Conservation (phyloP, 2,329 filamentous ascomycete genomes). For the Cyclaneusma minus region DNA sequence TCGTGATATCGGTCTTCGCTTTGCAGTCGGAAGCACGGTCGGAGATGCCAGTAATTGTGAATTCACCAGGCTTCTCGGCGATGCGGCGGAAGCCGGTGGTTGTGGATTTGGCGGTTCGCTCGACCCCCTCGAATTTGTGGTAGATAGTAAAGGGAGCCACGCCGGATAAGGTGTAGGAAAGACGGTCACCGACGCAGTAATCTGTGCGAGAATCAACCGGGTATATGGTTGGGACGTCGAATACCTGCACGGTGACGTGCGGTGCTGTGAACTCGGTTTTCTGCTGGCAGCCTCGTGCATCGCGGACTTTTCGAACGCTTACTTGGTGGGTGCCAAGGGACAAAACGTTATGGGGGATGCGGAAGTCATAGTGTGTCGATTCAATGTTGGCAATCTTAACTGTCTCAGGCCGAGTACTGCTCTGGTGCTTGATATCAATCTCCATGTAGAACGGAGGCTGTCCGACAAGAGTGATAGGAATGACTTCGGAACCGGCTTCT, state of each 20-base stretch:
- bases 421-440: slow-evolving; percentile 84
- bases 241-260: slow-evolving; percentile 79
- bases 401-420: slow-evolving; percentile 62
- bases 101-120: slow-evolving; percentile 63
- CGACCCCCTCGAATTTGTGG: slow-evolving; percentile 72
- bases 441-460: slow-evolving; percentile 80
- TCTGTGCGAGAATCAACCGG: slow-evolving; percentile 71
- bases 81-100: slow-evolving; percentile 84
- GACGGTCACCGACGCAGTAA: slow-evolving; percentile 90
- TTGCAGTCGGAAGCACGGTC: slow-evolving; percentile 84
- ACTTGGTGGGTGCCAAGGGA: slow-evolving; percentile 82
- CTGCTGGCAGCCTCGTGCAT: slow-evolving; percentile 72
- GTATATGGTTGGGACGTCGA: slow-evolving; percentile 82
- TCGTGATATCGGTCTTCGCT: slow-evolving; percentile 61
- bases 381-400: slow-evolving; percentile 70
- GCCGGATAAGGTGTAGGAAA: slow-evolving; percentile 82
- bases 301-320: slow-evolving; percentile 77
- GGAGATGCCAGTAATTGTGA: slow-evolving; percentile 72
- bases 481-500: slow-evolving; percentile 65
- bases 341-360: slow-evolving; percentile 70
- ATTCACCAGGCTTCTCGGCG: slow-evolving; percentile 78
- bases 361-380: slow-evolving; percentile 58
- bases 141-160: slow-evolving; percentile 84
- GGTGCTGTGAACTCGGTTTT: slow-evolving; percentile 56
- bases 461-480: slow-evolving; percentile 74